These are phyloP conservation scores for Pythium vanterpoolii DNA, from an alignment of 352 stramenopile genomes.

Conservation along the genomic window DNA sequence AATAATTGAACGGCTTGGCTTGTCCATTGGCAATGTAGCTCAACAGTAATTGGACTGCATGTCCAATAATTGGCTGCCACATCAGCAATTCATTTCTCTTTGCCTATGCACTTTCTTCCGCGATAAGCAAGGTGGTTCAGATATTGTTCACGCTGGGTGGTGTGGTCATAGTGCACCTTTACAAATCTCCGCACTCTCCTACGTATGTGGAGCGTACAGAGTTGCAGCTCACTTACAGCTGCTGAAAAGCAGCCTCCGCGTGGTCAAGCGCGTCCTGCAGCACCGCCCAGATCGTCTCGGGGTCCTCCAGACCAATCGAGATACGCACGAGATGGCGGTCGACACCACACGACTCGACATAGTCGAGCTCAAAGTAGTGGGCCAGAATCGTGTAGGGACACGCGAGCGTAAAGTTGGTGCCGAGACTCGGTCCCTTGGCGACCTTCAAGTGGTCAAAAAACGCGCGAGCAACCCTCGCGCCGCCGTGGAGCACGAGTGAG, in stretches of 20 bases:
- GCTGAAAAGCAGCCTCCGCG: constrained; percentile 18
- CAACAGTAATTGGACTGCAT: no score
- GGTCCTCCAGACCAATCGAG: constrained; percentile 88
- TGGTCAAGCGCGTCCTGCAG: constrained; percentile 48
- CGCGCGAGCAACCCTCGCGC: constrained; percentile 51
- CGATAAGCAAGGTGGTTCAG: no score
- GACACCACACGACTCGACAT: constrained; percentile 88
- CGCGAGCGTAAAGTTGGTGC: constrained; percentile 93
- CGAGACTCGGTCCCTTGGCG: constrained; percentile 87
- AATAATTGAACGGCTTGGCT: no score
- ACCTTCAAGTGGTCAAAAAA: constrained; percentile 90
- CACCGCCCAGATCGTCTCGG: constrained; percentile 65
- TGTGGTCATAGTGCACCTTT: no score
- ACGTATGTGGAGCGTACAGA: not conserved
- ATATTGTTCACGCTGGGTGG: no score
- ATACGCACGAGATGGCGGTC: constrained; percentile 90
- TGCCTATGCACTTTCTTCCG: no score
- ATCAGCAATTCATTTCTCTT: no score
- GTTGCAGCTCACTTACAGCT: constrained; percentile 1
- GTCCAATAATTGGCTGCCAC: no score
- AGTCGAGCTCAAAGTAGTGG: constrained; percentile 92
- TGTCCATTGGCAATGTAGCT: no score
- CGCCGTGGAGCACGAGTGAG: constrained; percentile 81
- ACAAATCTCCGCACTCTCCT: no score
- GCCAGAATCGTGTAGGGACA: constrained; percentile 93